Percentiles rank a stretch among this genome's conserved stretches.
Evolutionary conservation across 345 rosid species (phyloP).

Genomic region (Lepidium aucheri): DNA sequence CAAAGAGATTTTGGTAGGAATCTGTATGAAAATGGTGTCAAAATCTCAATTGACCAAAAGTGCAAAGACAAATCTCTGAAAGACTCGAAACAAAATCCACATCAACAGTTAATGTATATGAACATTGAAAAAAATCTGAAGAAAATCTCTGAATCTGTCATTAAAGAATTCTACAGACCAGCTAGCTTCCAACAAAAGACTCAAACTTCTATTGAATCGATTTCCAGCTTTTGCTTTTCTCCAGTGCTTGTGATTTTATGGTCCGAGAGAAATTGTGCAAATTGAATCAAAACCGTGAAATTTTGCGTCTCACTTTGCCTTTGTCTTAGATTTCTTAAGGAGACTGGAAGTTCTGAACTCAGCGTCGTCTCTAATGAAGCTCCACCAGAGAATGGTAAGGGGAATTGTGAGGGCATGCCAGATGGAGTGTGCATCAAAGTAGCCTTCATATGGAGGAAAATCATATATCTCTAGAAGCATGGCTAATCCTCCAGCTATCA

Average conservation of each 20-base stretch:
- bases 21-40: not conserved
- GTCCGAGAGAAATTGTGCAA: not conserved
- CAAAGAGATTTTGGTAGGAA: not conserved
- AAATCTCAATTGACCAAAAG: slow-evolving; percentile 9
- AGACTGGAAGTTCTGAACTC: slow-evolving; percentile 37
- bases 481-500: slow-evolving; percentile 49
- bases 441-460: slow-evolving; percentile 61
- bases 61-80: not conserved
- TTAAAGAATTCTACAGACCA: slow-evolving; percentile 9
- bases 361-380: slow-evolving; percentile 63
- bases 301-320: slow-evolving; percentile 15
- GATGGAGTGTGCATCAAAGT: slow-evolving; percentile 60
- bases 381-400: slow-evolving; percentile 64
- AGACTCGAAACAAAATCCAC: not conserved
- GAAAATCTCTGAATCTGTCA: slow-evolving; percentile 9
- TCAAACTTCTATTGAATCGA: not conserved
- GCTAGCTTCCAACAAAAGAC: not conserved
- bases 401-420: slow-evolving; percentile 68
- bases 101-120: not conserved
- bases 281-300: not conserved
- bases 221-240: not conserved
- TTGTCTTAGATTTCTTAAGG: slow-evolving; percentile 38
- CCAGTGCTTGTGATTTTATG: not conserved
- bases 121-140: not conserved
- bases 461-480: slow-evolving; percentile 72